Percentiles rank a stretch among this genome's conserved stretches.
phyloP scores from a whole-genome alignment of 768 basidiomycete genomes.

The Lentinula raphanica region DNA sequence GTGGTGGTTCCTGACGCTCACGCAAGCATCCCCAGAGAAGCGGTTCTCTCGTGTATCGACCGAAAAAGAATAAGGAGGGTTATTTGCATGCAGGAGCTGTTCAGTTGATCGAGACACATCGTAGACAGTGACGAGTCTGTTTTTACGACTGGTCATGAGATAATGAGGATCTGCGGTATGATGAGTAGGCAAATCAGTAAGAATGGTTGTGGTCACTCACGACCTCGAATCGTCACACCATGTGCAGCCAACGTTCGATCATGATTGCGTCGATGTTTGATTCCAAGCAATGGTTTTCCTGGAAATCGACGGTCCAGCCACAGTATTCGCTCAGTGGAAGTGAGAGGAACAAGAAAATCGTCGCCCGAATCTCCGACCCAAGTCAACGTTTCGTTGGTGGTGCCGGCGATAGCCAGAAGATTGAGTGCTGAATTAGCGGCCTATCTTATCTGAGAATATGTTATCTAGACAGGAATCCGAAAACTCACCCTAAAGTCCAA shows the following conservation, averaged over 20 bases:
- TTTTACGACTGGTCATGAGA: constrained; percentile 55
- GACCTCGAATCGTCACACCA: constrained; percentile 29
- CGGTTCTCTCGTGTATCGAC: background rate
- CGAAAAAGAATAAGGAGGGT: constrained; percentile 33
- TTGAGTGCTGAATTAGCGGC: constrained; percentile 18
- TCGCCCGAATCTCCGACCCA: constrained; percentile 41
- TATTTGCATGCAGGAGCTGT: constrained; percentile 38
- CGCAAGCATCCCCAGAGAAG: constrained; percentile 28
- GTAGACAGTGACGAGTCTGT: constrained; percentile 57
- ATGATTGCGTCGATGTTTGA: constrained; percentile 53
- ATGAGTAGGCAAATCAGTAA: background rate
- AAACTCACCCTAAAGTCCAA: constrained; percentile 55
- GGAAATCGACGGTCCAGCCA: constrained; percentile 68
- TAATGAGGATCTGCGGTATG: constrained; percentile 40
- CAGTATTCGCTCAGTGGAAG: constrained; percentile 55
- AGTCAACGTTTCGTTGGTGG: constrained; percentile 40
- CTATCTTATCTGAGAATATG: constrained; percentile 19
- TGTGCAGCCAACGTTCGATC: constrained; percentile 52
- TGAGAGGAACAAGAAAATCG: constrained; percentile 46
- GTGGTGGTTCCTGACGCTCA: constrained; percentile 13
- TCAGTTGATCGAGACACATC: constrained; percentile 45
- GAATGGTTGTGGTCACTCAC: constrained; percentile 18
- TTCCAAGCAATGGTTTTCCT: constrained; percentile 53
- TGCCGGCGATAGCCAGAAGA: constrained; percentile 29
- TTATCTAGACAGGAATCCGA: background rate